Conservation (phyloP, 106 monocot species). For the Dendrobium huoshanense region DNA sequence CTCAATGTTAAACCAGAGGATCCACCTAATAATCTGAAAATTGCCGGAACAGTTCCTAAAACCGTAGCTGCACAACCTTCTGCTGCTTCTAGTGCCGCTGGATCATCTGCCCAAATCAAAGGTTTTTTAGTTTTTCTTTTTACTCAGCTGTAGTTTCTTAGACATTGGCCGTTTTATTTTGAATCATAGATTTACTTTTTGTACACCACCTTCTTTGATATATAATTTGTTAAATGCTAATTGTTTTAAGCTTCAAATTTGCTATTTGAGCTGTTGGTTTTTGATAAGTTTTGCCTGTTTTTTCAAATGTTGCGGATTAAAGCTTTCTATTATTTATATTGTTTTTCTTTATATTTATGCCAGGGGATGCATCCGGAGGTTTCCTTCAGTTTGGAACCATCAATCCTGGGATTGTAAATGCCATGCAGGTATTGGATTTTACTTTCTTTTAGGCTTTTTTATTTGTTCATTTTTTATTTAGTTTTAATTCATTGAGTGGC, state of each 20-base stretch:
- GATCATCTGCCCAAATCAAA: background rate
- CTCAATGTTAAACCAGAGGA: background rate
- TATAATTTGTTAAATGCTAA: no score
- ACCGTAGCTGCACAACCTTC: background rate
- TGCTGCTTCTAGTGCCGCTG: background rate
- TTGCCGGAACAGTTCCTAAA: background rate
- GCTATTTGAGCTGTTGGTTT: background rate
- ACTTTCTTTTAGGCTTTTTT: background rate
- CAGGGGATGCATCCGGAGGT: constrained; percentile 1
- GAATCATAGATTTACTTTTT: no score
- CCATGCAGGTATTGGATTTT: constrained; percentile 5
- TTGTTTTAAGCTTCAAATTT: background rate
- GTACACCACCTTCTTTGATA: no score
- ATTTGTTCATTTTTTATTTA: background rate
- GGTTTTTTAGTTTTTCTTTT: background rate
- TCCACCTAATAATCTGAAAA: background rate
- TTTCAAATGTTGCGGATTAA: background rate
- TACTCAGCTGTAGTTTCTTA: background rate
- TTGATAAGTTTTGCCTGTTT: no score
- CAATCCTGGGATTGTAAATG: constrained; percentile 11
- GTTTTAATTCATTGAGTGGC: background rate
- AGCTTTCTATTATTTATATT: background rate
- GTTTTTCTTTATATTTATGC: background rate
- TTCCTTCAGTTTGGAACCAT: constrained; percentile 15
- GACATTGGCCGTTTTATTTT: no score